phyloP scores from a whole-genome alignment of 352 stramenopile species.

The Pythium angustatum region DNA sequence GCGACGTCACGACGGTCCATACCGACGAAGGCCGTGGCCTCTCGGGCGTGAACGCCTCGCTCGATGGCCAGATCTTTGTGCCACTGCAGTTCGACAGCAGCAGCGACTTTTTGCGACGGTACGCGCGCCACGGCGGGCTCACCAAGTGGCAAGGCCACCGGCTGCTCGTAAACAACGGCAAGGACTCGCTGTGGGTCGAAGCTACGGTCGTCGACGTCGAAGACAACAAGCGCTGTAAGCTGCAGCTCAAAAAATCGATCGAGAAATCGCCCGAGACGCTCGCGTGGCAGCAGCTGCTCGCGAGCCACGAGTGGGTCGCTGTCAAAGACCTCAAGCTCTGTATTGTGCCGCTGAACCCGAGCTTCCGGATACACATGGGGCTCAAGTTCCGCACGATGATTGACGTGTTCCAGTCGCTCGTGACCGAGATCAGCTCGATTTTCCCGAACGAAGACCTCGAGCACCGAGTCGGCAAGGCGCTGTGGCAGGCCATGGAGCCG shows the following conservation, averaged over 20 bases:
- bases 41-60: conserved; percentile 44
- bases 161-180: conserved; percentile 68
- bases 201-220: conserved; percentile 56
- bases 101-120: conserved; percentile 39
- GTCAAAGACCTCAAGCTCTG: conserved; percentile 57
- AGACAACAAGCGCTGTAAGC: conserved; percentile 62
- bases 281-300: conserved; percentile 47
- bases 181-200: conserved; percentile 71
- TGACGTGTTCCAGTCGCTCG: conserved; percentile 57
- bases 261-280: conserved; percentile 33
- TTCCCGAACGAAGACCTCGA: conserved; percentile 69
- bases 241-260: conserved; percentile 60
- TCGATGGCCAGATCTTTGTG: conserved; percentile 67
- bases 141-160: conserved; percentile 58
- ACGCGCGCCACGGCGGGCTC: conserved; percentile 39
- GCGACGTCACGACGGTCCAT: conserved; percentile 60
- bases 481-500: conserved; percentile 58
- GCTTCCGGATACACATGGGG: conserved; percentile 70
- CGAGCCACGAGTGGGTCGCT: conserved; percentile 49
- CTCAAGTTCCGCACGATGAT: conserved; percentile 60
- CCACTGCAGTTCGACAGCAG: conserved; percentile 42
- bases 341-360: conserved; percentile 48
- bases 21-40: conserved; percentile 55
- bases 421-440: conserved; percentile 73
- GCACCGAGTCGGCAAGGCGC: conserved; percentile 47